Conservation (phyloP, 2,329 filamentous ascomycete species). For the Neofusicoccum laricinum region DNA sequence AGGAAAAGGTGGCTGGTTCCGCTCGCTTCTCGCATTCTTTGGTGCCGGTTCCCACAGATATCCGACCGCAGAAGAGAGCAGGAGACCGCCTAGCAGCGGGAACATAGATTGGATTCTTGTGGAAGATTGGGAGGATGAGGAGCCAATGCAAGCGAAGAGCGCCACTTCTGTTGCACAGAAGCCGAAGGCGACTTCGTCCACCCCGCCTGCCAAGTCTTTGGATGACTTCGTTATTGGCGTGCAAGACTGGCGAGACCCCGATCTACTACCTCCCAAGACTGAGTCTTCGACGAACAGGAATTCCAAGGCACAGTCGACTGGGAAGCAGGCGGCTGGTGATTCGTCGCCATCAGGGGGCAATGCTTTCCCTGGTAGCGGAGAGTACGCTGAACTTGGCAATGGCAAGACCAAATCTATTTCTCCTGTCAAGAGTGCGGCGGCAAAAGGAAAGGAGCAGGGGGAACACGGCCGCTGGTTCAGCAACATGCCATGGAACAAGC, state of each 20-base stretch:
- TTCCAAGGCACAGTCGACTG: conserved; percentile 17
- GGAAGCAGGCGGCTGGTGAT: conserved; percentile 7
- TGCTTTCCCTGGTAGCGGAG: conserved; percentile 69
- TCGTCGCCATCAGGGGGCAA: conserved; percentile 57
- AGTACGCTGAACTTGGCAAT: conserved; percentile 49
- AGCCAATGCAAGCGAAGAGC: conserved; percentile 23
- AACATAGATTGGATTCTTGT: conserved; percentile 71
- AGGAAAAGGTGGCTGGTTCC: conserved; percentile 44
- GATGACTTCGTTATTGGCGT: conserved; percentile 79
- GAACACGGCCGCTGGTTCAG: conserved; percentile 22
- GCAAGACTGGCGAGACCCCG: conserved; percentile 81
- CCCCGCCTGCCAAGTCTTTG: conserved; percentile 11
- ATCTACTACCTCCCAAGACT: conserved; percentile 55
- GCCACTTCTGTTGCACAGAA: not conserved
- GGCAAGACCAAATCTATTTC: not conserved
- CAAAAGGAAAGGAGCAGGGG: conserved; percentile 24
- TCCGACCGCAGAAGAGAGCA: conserved; percentile 48
- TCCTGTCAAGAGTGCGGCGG: not conserved
- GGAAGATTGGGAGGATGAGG: conserved; percentile 60
- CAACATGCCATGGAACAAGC: conserved; percentile 24
- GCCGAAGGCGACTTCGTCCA: conserved; percentile 22
- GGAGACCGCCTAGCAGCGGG: conserved; percentile 68
- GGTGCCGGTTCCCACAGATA: conserved; percentile 34
- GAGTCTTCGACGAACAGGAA: conserved; percentile 20
- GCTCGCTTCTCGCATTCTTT: conserved; percentile 43